Evolutionary conservation across 352 stramenopile genomes (phyloP), one percentile per base, ranked within the genome.

Genomic region (Phytophthora cactorum): DNA sequence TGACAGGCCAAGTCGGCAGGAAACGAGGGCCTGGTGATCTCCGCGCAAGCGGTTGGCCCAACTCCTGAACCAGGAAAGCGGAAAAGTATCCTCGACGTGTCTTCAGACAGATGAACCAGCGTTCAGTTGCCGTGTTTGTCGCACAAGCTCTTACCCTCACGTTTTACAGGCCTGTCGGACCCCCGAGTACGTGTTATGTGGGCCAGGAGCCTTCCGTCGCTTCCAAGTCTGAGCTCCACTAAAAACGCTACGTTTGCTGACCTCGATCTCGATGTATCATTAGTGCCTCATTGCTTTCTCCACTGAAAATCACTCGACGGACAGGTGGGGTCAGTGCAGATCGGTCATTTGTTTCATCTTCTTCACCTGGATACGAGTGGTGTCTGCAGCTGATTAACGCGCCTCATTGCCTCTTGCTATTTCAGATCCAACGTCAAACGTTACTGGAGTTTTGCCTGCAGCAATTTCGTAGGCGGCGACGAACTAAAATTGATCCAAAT

Each of bases 141-240:
- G 36, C n/a, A n/a, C 25, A 15, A 59, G 17, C 5, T 47, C 34
- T 70, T 28, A 53, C 45, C 27, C 14, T 17, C 22, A 41, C 10
- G 10, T 49, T 15, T 56, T 25, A 22, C 43, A 73, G 64, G 9
- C 29, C 39, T 57, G 15, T 45, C 36, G 44, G 39, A 29, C 11
- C 32, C 46, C 31, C 46, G 12, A 68, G 56, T 55, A 46, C 34
- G 29, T 34, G 2, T 31, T 84, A 7, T 65, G 66, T 59, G 70
- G 52, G 58, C 43, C 4, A 78, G 70, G 47, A 89, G 70, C 44
- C 52, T 90, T 5, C 77, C 74, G 2, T 72, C 72, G 12, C 51
- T 87, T 6, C 22, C 45, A 32, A 52, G 39, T 10, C 38, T 63
- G 17, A 44, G 63, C 43, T 59, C 59, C n/a, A 63, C 25, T n/a